A percentile compares a stretch with the other conserved stretches of the same genome.
These are phyloP conservation scores for Antitrichia curtipendula DNA, from an alignment of 225 moss, liverwort and hornwort genomes.

Conservation along the genomic window DNA sequence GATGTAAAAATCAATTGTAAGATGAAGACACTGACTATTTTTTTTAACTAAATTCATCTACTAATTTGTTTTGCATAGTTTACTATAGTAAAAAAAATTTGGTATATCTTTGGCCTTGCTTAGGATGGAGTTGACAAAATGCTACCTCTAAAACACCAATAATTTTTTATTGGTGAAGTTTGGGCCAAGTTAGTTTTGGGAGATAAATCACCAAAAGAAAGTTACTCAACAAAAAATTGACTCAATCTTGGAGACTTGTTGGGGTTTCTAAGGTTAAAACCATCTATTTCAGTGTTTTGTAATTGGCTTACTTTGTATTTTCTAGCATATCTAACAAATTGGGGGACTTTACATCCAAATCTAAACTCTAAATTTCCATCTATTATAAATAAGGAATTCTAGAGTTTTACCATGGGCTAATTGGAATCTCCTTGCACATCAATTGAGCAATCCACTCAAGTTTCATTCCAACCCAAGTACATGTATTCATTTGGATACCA, in stretches of 20 bases:
- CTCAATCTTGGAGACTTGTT: neutral
- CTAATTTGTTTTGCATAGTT: no score
- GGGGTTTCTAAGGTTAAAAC: neutral
- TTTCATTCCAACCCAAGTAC: neutral
- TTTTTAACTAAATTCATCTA: neutral
- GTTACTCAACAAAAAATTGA: neutral
- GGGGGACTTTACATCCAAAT: neutral
- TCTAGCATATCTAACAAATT: neutral
- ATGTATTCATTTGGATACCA: no score
- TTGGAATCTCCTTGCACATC: neutral
- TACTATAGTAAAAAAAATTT: no score
- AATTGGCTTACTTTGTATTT: neutral
- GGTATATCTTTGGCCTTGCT: no score
- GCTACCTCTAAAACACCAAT: no score
- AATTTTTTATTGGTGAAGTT: neutral
- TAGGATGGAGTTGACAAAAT: no score
- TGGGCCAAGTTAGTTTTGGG: neutral
- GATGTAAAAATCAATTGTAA: neutral
- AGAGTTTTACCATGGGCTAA: accelerated
- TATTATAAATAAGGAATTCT: neutral
- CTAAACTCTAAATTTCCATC: neutral
- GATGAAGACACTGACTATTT: neutral
- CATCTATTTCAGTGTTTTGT: neutral
- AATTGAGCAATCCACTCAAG: neutral
- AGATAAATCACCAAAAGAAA: neutral